Evolutionary conservation across 768 basidiomycete genomes (phyloP), one percentile per base, ranked within the genome.

Genomic region (Leccinum arenicola): DNA sequence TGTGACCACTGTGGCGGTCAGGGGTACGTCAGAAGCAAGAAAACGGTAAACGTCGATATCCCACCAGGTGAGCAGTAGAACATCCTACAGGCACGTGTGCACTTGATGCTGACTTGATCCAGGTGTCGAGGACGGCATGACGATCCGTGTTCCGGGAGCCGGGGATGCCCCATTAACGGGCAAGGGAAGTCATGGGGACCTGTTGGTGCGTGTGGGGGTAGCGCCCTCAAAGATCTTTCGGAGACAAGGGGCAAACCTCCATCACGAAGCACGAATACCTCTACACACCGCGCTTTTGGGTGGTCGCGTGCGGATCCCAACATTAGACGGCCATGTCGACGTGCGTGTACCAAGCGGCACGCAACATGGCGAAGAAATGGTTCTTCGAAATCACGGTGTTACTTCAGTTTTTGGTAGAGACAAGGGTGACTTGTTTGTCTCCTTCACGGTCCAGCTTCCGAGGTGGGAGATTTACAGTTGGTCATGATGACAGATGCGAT

Each of bases 111-210:
- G 23, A 71, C 50, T 55, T 45, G 23, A 52, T 40, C 57, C 66
- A 95, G 93, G 95, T 49, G 88, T 96, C 47, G 95, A 98, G 74
- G 93, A 98, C 68, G 95, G 95, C 33, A 95, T 95, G 92, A 83
- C 87, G 31, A 81, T 98, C 63, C 87, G 89, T 52, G 78, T 98
- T 25, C 83, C 90, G 14, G 84, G 84, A 54, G 81, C 81, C 47
- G 96, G 96, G 19, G 94, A 99, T 75, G 87, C 87, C 21, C 88
- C 97, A 33, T 73, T 95, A 40, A 80, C 84, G 36, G 88, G 89
- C 51, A 86, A 86, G 66, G 95, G 95, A 50, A 77, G 77, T 36
- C 74, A 84, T 27, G 97, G 97, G 2, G 94, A 97, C 75, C 80
- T 99, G 21, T 81, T 91, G 63, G 88, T 99, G 29, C 84, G 95